These are phyloP conservation scores for Simmondsia chinensis DNA, from an alignment of 148 eudicot species.

Conservation along the genomic window DNA sequence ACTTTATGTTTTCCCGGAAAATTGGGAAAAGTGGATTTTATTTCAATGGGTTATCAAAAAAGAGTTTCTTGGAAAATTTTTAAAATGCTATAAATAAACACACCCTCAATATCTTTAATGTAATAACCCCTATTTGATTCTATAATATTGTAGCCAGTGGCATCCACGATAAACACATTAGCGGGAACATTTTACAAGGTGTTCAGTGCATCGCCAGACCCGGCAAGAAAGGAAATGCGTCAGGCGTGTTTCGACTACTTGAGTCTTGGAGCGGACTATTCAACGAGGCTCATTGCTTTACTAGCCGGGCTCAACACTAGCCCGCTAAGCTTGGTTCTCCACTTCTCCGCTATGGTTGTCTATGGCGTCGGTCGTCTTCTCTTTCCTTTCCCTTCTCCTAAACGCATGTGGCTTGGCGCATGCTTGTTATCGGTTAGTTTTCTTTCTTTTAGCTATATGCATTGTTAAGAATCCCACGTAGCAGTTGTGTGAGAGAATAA, in stretches of 20 bases:
- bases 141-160: conserved; percentile 60
- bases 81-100: not conserved
- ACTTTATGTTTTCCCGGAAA: too few relatives aligned
- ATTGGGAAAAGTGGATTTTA: too few relatives aligned
- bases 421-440: conserved; percentile 44
- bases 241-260: conserved; percentile 70
- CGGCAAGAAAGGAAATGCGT: conserved; percentile 63
- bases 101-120: not conserved
- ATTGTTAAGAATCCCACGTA: not conserved
- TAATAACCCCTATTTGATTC: not conserved
- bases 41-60: not conserved
- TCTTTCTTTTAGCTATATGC: not conserved
- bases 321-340: conserved; percentile 59
- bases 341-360: conserved; percentile 70
- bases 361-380: conserved; percentile 71
- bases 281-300: conserved; percentile 54
- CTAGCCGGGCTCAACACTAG: conserved; percentile 72
- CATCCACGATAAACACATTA: conserved; percentile 67
- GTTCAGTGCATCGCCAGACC: conserved; percentile 68
- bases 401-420: conserved; percentile 49
- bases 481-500: not conserved
- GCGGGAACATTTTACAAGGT: conserved; percentile 81
- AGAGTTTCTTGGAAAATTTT: not conserved
- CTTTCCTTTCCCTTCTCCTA: conserved; percentile 63
- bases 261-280: conserved; percentile 69